Evolutionary conservation across 2,329 filamentous ascomycete genomes (phyloP).

Genomic region (Talaromyces albobiverticillius): DNA sequence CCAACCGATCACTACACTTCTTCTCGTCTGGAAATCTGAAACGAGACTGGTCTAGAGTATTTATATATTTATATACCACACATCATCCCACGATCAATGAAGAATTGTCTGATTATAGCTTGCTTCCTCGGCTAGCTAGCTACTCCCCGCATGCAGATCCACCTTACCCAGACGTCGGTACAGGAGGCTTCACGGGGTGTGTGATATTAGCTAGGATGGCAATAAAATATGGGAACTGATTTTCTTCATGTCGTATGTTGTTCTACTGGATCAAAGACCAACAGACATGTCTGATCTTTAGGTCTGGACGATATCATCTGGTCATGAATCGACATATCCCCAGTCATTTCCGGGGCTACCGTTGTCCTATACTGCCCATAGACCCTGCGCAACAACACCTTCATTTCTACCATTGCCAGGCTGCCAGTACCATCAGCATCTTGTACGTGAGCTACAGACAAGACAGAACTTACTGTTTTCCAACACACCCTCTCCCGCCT

Average conservation of each 20-base stretch:
- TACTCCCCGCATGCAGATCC: background rate
- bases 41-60: no score
- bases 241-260: no score
- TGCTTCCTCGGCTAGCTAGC: no score
- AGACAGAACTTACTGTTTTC: conserved; percentile 52
- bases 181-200: no score
- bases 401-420: conserved; percentile 67
- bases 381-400: conserved; percentile 59
- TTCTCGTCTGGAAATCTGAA: no score
- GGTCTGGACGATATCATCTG: conserved; percentile 67
- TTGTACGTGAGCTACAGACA: background rate
- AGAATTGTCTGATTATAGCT: no score
- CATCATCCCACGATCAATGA: no score
- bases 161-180: no score
- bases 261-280: conserved; percentile 31
- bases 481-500: conserved; percentile 60
- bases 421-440: conserved; percentile 29
- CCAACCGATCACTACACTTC: no score
- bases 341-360: conserved; percentile 52
- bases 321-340: conserved; percentile 63
- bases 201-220: no score
- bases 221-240: no score
- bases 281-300: conserved; percentile 56
- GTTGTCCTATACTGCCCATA: conserved; percentile 58
- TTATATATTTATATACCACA: no score